A percentile compares a stretch with the other conserved stretches of the same genome.
These are phyloP conservation scores for Prosopis cineraria DNA, from an alignment of 306 rosid species.

Conservation along the genomic window DNA sequence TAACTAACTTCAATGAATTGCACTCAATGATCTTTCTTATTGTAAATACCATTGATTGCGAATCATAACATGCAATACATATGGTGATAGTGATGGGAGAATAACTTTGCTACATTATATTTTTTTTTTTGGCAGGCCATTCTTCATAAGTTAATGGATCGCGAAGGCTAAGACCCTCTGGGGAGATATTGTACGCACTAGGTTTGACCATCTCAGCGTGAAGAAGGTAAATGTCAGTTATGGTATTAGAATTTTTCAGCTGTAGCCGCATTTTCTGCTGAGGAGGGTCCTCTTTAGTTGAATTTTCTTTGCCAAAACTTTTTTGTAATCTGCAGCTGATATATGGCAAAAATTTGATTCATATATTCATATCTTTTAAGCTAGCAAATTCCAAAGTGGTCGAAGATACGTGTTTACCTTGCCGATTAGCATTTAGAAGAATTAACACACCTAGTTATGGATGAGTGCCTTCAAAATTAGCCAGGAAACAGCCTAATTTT, in stretches of 20 bases:
- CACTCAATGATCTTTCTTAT: not conserved
- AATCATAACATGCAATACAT: not conserved
- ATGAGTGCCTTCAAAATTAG: not conserved
- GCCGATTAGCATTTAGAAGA: not conserved
- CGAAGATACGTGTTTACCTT: not conserved
- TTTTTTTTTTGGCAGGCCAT: slow-evolving; percentile 52
- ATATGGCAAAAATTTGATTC: not conserved
- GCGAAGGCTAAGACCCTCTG: slow-evolving; percentile 43
- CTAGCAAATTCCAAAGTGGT: not conserved
- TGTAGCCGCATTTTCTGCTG: not conserved
- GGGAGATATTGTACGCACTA: slow-evolving; percentile 15
- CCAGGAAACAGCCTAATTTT: not conserved
- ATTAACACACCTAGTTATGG: not conserved
- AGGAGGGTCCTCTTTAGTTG: not conserved
- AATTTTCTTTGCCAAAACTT: not conserved
- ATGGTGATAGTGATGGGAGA: slow-evolving; percentile 4
- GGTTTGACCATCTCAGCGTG: slow-evolving; percentile 15
- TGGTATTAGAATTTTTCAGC: not conserved
- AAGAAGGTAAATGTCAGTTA: slow-evolving; percentile 6
- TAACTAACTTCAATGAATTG: not conserved
- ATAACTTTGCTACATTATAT: slow-evolving; percentile 34
- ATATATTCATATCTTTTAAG: not conserved
- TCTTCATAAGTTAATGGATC: slow-evolving; percentile 64
- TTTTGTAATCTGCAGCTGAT: not conserved
- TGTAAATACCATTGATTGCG: not conserved